Conservation (phyloP, 108 stramenopile species). For the Licmophora abbreviata region DNA sequence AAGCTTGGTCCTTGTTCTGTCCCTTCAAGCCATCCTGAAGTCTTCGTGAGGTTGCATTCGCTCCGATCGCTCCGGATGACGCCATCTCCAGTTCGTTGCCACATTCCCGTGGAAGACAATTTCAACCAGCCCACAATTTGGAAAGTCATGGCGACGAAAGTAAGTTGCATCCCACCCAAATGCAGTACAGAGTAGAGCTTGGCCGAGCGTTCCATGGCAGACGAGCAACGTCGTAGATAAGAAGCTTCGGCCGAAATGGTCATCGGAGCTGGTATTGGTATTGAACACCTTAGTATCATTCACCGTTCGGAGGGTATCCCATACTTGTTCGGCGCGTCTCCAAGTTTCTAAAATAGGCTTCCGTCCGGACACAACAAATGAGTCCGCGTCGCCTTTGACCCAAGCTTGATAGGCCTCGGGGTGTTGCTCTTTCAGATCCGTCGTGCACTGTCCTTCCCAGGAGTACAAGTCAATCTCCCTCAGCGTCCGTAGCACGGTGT, state of each 20-base stretch:
- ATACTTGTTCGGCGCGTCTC: constrained; percentile 19
- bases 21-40: neutral
- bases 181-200: constrained; percentile 26
- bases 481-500: constrained; percentile 13
- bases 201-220: constrained; percentile 31
- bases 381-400: constrained; percentile 18
- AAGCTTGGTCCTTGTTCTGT: neutral
- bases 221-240: constrained; percentile 20
- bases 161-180: constrained; percentile 20
- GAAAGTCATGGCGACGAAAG: constrained; percentile 24
- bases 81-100: constrained; percentile 6
- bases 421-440: constrained; percentile 11
- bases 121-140: constrained; percentile 26
- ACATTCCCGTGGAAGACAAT: neutral
- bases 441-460: constrained; percentile 25
- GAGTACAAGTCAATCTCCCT: constrained; percentile 40
- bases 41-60: neutral
- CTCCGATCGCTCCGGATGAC: neutral
- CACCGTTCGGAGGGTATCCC: constrained; percentile 19
- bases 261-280: too few relatives aligned
- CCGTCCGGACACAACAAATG: constrained; percentile 14
- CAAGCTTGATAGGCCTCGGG: constrained; percentile 25
- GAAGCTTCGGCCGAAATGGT: too few relatives aligned
- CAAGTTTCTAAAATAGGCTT: constrained; percentile 27
- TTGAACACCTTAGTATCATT: neutral